These are phyloP conservation scores for Cucumis melo DNA, from an alignment of 306 rosid genomes.

Conservation along the genomic window DNA sequence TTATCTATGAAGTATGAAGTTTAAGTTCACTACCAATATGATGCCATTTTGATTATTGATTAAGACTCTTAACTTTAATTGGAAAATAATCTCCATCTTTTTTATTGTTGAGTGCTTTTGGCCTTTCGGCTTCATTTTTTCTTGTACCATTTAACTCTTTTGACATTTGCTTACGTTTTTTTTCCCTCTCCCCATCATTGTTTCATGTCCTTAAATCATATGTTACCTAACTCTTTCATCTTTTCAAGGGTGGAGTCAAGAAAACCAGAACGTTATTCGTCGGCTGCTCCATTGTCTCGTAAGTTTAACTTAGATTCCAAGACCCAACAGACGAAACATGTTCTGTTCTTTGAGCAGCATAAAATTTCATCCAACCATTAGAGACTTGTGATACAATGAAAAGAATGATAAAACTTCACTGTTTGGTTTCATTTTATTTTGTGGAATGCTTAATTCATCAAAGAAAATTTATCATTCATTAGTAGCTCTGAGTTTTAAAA, in stretches of 20 bases:
- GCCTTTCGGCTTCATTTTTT: background rate
- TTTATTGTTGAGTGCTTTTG: background rate
- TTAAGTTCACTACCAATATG: background rate
- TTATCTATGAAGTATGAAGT: background rate
- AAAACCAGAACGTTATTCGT: slow-evolving; percentile 92
- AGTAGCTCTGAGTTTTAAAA: background rate
- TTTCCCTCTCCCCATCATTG: background rate
- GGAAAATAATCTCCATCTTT: background rate
- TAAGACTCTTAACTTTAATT: background rate
- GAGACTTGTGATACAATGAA: background rate
- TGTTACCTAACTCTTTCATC: slow-evolving; percentile 28
- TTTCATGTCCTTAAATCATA: background rate
- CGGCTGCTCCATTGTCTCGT: slow-evolving; percentile 98
- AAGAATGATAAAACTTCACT: background rate
- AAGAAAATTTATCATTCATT: background rate
- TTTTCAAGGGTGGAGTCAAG: slow-evolving; percentile 90
- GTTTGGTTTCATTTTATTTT: background rate
- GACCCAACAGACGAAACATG: background rate
- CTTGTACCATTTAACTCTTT: background rate
- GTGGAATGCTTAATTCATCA: background rate
- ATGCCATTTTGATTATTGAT: background rate
- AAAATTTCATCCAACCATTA: background rate
- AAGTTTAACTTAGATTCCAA: slow-evolving; percentile 23
- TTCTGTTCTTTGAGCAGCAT: background rate
- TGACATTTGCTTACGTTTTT: background rate